These are phyloP conservation scores for Hypoxylon sp. DNA, from an alignment of 2,329 filamentous ascomycete genomes.

Conservation along the genomic window DNA sequence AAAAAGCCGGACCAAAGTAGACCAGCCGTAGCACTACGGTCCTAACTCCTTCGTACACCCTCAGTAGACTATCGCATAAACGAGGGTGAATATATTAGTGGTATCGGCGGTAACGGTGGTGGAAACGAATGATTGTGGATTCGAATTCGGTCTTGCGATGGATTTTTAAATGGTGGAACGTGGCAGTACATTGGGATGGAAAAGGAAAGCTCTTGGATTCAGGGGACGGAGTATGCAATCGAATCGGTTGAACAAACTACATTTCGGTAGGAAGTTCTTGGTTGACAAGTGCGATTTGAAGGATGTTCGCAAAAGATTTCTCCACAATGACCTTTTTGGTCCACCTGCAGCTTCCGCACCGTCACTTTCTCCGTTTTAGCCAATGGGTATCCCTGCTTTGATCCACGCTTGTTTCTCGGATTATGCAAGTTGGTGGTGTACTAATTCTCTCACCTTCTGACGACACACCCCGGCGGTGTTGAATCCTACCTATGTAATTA, in stretches of 20 bases:
- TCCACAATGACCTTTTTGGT: conserved; percentile 36
- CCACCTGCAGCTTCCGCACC: conserved; percentile 33
- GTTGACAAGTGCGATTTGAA: conserved; percentile 25
- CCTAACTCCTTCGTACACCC: conserved; percentile 28
- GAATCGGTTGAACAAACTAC: conserved; percentile 33
- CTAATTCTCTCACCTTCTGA: conserved; percentile 24
- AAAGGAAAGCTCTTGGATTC: too few species aligned
- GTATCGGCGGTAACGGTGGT: conserved; percentile 16
- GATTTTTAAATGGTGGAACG: conserved; percentile 32
- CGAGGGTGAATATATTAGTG: conserved; percentile 7
- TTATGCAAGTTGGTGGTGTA: conserved; percentile 27
- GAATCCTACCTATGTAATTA: neutral
- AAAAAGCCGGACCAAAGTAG: conserved; percentile 8
- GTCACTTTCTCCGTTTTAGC: conserved; percentile 37
- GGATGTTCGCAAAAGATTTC: conserved; percentile 33
- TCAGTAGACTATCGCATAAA: conserved; percentile 23
- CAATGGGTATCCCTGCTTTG: conserved; percentile 28
- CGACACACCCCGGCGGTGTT: neutral
- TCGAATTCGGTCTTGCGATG: conserved; percentile 26
- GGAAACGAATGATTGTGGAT: conserved; percentile 28
- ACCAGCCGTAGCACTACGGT: conserved; percentile 15
- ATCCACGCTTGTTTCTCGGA: conserved; percentile 10
- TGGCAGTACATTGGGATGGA: conserved; percentile 41
- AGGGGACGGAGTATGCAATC: conserved; percentile 20
- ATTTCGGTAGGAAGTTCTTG: conserved; percentile 25